Evolutionary conservation across 441 rosid species (phyloP).

Genomic region (Syzygium malaccense): DNA sequence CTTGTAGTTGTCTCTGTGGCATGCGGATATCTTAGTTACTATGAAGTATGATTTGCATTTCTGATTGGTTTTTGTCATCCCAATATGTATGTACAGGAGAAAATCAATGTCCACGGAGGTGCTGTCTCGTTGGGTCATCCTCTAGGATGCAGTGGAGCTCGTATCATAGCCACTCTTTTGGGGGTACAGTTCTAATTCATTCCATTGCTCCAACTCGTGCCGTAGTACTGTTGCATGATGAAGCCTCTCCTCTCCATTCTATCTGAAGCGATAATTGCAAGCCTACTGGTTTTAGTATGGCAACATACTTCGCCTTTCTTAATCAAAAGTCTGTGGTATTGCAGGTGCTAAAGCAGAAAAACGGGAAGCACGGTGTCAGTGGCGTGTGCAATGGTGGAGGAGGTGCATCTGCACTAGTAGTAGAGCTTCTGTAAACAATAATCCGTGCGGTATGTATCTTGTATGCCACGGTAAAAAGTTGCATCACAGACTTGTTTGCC

Average conservation of each 20-base stretch:
- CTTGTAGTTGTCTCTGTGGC: neutral
- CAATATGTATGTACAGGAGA: constrained; percentile 41
- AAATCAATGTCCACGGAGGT: constrained; percentile 85
- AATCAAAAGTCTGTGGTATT: neutral
- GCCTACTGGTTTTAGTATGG: neutral
- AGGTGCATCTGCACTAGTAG: constrained; percentile 88
- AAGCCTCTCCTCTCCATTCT: neutral
- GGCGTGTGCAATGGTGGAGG: constrained; percentile 99
- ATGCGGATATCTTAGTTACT: neutral
- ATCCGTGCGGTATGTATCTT: neutral
- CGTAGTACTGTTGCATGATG: neutral
- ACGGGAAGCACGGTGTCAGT: constrained; percentile 73
- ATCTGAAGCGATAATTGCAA: neutral
- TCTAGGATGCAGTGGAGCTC: constrained; percentile 97
- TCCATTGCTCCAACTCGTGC: neutral
- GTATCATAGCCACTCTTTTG: constrained; percentile 80
- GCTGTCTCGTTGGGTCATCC: constrained; percentile 97
- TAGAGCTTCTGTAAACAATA: constrained; percentile 58
- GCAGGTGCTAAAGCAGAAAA: constrained; percentile 66
- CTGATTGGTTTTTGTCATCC: neutral
- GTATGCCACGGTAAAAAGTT: neutral
- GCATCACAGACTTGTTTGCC: neutral
- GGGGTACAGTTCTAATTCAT: constrained; percentile 38
- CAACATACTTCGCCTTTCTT: neutral
- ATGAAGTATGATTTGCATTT: neutral